phyloP scores from a whole-genome alignment of 2,329 filamentous ascomycete species.

The Talaromyces amestolkiae region DNA sequence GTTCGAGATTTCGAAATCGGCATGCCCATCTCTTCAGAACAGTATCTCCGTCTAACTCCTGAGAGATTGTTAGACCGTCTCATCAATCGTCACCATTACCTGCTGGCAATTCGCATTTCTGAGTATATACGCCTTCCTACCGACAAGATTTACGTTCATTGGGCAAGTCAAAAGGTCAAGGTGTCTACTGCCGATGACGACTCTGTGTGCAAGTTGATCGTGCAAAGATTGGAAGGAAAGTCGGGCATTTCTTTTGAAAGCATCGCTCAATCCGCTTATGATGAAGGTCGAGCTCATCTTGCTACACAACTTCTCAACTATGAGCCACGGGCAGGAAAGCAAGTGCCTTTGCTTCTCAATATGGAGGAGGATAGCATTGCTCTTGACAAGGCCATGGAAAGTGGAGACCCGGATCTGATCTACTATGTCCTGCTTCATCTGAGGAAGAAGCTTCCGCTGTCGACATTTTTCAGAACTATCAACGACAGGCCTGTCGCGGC shows the following conservation, averaged over 20 bases:
- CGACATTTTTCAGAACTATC: constrained; percentile 88
- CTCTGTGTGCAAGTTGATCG: constrained; percentile 78
- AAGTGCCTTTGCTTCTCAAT: constrained; percentile 85
- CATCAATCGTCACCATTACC: constrained; percentile 84
- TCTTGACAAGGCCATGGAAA: constrained; percentile 93
- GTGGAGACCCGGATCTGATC: constrained; percentile 90
- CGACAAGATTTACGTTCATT: constrained; percentile 91
- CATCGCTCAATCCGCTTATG: constrained; percentile 88
- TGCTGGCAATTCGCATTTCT: constrained; percentile 83
- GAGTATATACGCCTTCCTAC: constrained; percentile 82
- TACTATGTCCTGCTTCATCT: constrained; percentile 83
- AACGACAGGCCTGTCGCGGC: constrained; percentile 81
- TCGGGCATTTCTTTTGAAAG: constrained; percentile 93
- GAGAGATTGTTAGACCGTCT: constrained; percentile 83
- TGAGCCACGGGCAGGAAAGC: constrained; percentile 89
- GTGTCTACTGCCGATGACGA: constrained; percentile 83
- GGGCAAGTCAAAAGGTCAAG: constrained; percentile 92
- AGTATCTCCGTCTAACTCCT: constrained; percentile 85
- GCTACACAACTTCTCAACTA: constrained; percentile 90
- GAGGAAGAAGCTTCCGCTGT: constrained; percentile 84
- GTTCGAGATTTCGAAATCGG: constrained; percentile 89
- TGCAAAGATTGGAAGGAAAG: constrained; percentile 81
- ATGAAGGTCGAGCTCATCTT: constrained; percentile 84
- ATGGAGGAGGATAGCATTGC: constrained; percentile 97
- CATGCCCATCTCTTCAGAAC: constrained; percentile 85